Evolutionary conservation across 1,284 basidiomycete genomes (phyloP).

Genomic region (Athelia sp.): DNA sequence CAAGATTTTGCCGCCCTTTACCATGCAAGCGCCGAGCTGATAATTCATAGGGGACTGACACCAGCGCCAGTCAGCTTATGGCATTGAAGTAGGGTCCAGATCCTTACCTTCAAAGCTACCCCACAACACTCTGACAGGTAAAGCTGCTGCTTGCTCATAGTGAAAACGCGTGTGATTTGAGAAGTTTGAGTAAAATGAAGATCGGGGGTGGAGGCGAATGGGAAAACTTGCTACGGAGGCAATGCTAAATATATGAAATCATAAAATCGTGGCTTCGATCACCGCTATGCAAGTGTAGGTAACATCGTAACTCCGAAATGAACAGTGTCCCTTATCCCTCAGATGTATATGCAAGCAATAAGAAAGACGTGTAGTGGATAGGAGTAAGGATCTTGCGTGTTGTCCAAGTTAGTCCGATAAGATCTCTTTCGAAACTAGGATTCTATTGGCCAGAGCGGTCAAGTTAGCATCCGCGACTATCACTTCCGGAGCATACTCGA

Average conservation of each 20-base stretch:
- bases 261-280: background rate
- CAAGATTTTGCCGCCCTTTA: constrained; percentile 54
- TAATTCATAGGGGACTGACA: constrained; percentile 41
- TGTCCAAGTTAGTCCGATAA: constrained; percentile 25
- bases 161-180: background rate
- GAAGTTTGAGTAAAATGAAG: background rate
- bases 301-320: background rate
- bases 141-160: constrained; percentile 46
- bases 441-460: constrained; percentile 73
- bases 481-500: constrained; percentile 88
- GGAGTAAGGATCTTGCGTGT: constrained; percentile 5
- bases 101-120: constrained; percentile 41
- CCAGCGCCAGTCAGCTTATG: background rate
- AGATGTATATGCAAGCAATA: background rate
- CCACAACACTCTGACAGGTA: constrained; percentile 49
- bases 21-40: constrained; percentile 50
- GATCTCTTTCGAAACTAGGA: constrained; percentile 78
- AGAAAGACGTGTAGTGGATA: background rate
- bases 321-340: too few species aligned
- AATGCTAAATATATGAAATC: background rate
- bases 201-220: background rate
- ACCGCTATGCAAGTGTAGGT: background rate
- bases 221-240: too few species aligned
- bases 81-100: background rate
- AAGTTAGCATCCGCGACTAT: constrained; percentile 93